These are phyloP conservation scores for Parathielavia hyrcaniae DNA, from an alignment of 495 filamentous ascomycete genomes.

Conservation along the genomic window DNA sequence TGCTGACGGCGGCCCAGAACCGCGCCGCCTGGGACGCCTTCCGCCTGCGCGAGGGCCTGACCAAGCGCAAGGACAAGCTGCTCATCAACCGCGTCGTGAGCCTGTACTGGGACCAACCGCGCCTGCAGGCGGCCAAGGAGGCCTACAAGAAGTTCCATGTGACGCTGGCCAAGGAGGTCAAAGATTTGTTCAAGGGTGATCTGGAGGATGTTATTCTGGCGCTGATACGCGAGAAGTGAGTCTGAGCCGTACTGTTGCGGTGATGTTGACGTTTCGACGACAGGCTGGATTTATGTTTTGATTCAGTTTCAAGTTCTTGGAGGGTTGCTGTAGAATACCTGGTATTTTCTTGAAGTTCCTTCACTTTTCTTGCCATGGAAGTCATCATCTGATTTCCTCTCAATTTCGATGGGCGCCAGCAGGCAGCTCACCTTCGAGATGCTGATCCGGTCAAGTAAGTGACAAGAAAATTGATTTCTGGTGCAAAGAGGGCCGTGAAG, in stretches of 20 bases:
- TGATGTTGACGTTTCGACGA: background rate
- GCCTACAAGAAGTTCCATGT: background rate
- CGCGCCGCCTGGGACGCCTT: background rate
- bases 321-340: too few relatives aligned
- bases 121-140: background rate
- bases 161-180: background rate
- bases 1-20: background rate
- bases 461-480: too few relatives aligned
- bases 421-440: too few relatives aligned
- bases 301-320: too few relatives aligned
- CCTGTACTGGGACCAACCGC: background rate
- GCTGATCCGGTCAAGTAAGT: too few relatives aligned
- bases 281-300: background rate
- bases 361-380: too few relatives aligned
- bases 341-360: too few relatives aligned
- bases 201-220: background rate
- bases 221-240: background rate
- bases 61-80: slow-evolving; percentile 1
- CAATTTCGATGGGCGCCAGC: too few relatives aligned
- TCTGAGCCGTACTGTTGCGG: background rate
- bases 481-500: too few relatives aligned
- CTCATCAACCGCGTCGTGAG: background rate
- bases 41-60: background rate
- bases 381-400: too few relatives aligned
- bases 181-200: background rate